Evolutionary conservation across 768 basidiomycete genomes (phyloP).

Genomic region (Lactarius sp.): DNA sequence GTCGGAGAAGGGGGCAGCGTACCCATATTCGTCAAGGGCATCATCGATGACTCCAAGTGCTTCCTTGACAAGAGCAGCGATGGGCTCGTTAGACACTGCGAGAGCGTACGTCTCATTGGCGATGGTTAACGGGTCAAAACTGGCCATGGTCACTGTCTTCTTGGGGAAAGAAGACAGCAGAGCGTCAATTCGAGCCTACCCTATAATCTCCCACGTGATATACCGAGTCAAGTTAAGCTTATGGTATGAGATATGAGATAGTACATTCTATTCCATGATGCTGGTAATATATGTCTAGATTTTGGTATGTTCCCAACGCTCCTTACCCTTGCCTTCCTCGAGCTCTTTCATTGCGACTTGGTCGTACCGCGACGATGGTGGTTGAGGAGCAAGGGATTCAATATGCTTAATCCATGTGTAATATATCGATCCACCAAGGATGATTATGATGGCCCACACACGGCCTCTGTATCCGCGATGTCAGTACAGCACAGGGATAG

Average conservation of each 20-base stretch:
- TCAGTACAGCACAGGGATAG: not conserved
- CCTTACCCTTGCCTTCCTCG: conserved; percentile 42
- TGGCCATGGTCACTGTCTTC: conserved; percentile 1
- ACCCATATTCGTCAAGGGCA: conserved; percentile 78
- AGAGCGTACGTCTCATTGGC: conserved; percentile 58
- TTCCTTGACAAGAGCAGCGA: conserved; percentile 62
- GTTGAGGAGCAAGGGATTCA: conserved; percentile 43
- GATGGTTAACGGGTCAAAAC: conserved; percentile 47
- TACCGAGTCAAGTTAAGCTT: not conserved
- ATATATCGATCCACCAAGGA: conserved; percentile 74
- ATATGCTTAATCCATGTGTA: conserved; percentile 87
- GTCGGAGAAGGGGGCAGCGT: conserved; percentile 35
- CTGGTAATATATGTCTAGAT: not conserved
- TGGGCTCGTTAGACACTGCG: conserved; percentile 48
- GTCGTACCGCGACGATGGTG: conserved; percentile 45
- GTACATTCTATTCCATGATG: not conserved
- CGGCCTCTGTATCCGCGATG: conserved; percentile 55
- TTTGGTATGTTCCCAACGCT: not conserved
- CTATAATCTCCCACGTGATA: conserved; percentile 3
- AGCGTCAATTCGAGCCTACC: too few species aligned
- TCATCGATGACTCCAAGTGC: conserved; percentile 79
- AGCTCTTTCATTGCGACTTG: conserved; percentile 60
- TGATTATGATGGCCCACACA: conserved; percentile 71
- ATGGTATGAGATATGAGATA: not conserved
- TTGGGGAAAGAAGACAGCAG: too few species aligned